phyloP scores from a whole-genome alignment of 164 flowering plant species.

The Vitis vinifera region ASM3070453v1 NC_081821.1:2217001-2217500 shows the following conservation, averaged over 20 bases:
- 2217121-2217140: slow-evolving; percentile 56
- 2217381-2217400: background rate
- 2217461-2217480: background rate
- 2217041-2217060: slow-evolving; percentile 82
- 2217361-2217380: background rate
- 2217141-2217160: background rate
- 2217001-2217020: background rate
- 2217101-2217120: slow-evolving; percentile 84
- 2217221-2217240: too few relatives aligned
- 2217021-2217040: background rate
- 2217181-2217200: too few relatives aligned
- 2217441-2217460: too few relatives aligned
- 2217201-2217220: too few relatives aligned
- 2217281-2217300: too few relatives aligned
- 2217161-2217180: background rate
- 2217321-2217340: background rate
- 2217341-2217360: background rate
- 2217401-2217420: background rate
- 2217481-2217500: background rate
- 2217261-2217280: too few relatives aligned
- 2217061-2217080: slow-evolving; percentile 64
- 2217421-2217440: background rate
- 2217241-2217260: too few relatives aligned
- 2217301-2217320: too few relatives aligned
- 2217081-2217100: slow-evolving; percentile 83